Conservation (phyloP, 352 stramenopile species). For the Phytophthora rubi region DNA sequence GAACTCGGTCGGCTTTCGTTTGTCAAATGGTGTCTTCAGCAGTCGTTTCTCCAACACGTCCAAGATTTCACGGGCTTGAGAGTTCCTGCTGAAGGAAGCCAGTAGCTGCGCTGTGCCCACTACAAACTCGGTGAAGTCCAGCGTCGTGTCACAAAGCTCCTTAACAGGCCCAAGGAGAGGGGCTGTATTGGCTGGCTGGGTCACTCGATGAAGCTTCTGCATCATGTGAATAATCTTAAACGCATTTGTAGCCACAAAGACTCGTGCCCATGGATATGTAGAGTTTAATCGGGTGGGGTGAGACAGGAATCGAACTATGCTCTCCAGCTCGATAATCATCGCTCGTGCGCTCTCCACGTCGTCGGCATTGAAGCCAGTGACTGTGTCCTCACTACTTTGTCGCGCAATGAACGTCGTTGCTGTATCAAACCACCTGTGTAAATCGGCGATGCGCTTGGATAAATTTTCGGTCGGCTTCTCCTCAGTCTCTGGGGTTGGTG, state of each 20-base stretch:
- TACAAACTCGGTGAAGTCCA: slow-evolving; percentile 15
- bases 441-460: too few species aligned
- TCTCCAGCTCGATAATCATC: too few species aligned
- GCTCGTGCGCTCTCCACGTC: too few species aligned
- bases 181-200: background rate
- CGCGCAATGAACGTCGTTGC: too few species aligned
- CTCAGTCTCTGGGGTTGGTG: too few species aligned
- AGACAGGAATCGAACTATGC: background rate
- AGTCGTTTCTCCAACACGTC: slow-evolving; percentile 31
- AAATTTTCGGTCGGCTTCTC: too few species aligned
- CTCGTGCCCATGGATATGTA: too few species aligned
- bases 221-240: slow-evolving; percentile 30
- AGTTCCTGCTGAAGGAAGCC: slow-evolving; percentile 9
- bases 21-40: slow-evolving; percentile 11
- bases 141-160: slow-evolving; percentile 18
- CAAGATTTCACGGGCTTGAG: slow-evolving; percentile 20
- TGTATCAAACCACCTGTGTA: too few species aligned
- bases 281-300: background rate
- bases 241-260: background rate
- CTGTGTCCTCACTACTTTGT: too few species aligned
- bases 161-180: background rate
- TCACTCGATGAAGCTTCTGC: slow-evolving; percentile 28
- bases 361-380: too few species aligned
- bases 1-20: slow-evolving; percentile 6
- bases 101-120: slow-evolving; percentile 15